Percentiles rank a stretch among this genome's conserved stretches.
These are phyloP conservation scores for Ophiostoma piceae DNA, from an alignment of 2,329 filamentous ascomycete species.

Conservation along the genomic window DNA sequence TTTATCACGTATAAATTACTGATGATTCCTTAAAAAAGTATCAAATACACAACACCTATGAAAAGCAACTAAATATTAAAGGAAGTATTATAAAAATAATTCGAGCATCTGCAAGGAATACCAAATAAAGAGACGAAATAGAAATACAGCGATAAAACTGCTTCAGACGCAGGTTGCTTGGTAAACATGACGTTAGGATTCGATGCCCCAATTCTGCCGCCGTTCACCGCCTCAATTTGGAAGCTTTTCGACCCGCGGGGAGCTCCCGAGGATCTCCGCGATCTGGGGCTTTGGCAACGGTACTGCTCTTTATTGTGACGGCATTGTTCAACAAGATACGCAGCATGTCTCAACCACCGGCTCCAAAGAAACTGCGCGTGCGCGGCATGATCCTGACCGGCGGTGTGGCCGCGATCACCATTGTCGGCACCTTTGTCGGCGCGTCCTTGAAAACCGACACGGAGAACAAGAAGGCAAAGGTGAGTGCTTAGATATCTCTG, in stretches of 20 bases:
- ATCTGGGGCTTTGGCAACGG: neutral
- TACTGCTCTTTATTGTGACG: neutral
- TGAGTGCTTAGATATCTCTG: neutral
- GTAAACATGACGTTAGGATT: neutral
- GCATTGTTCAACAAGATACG: neutral
- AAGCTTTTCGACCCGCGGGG: slow-evolving; percentile 9
- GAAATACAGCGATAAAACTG: neutral
- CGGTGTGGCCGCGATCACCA: slow-evolving; percentile 32
- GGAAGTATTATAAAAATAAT: too few relatives aligned
- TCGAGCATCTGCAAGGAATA: too few relatives aligned
- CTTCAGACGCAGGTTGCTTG: neutral
- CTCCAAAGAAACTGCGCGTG: slow-evolving; percentile 20
- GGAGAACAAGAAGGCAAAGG: slow-evolving; percentile 27
- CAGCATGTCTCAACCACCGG: neutral
- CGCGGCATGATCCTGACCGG: slow-evolving; percentile 28
- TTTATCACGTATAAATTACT: too few relatives aligned
- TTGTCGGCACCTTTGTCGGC: slow-evolving; percentile 34
- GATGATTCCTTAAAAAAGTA: too few relatives aligned
- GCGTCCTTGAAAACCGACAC: slow-evolving; percentile 34
- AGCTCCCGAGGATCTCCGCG: neutral
- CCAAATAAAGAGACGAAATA: neutral
- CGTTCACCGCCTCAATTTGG: slow-evolving; percentile 24
- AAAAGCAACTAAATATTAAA: too few relatives aligned
- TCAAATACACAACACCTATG: too few relatives aligned
- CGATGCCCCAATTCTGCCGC: slow-evolving; percentile 23